phyloP scores from a whole-genome alignment of 1,139 yeast species.

The Yamadazyma pseudoaaseri region DNA sequence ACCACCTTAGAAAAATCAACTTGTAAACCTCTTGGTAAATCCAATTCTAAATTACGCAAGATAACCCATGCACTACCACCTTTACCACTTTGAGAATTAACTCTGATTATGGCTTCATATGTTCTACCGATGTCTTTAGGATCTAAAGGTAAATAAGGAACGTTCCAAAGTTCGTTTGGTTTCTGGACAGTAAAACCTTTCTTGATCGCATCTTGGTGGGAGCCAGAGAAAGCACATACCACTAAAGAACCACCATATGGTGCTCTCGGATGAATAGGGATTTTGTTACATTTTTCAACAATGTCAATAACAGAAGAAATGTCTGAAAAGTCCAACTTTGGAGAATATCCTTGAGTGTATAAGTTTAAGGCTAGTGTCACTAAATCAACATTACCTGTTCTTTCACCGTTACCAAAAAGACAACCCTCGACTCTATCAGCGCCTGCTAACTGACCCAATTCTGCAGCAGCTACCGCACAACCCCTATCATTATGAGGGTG shows the following conservation, averaged over 20 bases:
- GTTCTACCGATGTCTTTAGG: constrained; percentile 50
- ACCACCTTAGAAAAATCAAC: constrained; percentile 41
- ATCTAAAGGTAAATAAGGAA: constrained; percentile 51
- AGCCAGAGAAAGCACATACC: constrained; percentile 50
- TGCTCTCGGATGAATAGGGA: constrained; percentile 47
- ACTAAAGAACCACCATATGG: constrained; percentile 51
- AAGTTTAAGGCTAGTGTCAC: constrained; percentile 48
- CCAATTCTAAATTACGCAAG: constrained; percentile 46
- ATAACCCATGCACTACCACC: constrained; percentile 55
- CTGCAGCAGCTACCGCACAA: constrained; percentile 52
- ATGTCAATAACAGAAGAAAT: constrained; percentile 39
- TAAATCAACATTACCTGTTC: constrained; percentile 51
- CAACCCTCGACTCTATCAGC: constrained; percentile 54
- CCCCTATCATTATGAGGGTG: constrained; percentile 53
- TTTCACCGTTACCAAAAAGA: constrained; percentile 50
- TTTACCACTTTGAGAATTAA: constrained; percentile 51
- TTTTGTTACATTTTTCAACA: constrained; percentile 47
- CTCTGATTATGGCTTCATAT: constrained; percentile 52
- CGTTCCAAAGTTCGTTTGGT: constrained; percentile 27
- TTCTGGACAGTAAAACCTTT: constrained; percentile 37
- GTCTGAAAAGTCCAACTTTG: constrained; percentile 45
- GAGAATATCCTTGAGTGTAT: constrained; percentile 47
- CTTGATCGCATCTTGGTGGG: constrained; percentile 52
- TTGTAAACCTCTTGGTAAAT: constrained; percentile 47
- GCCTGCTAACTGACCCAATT: constrained; percentile 48